A percentile compares a stretch with the other conserved stretches of the same genome.
These are phyloP conservation scores for Dalbergia oliveri DNA, from an alignment of 306 rosid species.

Conservation along the genomic window DNA sequence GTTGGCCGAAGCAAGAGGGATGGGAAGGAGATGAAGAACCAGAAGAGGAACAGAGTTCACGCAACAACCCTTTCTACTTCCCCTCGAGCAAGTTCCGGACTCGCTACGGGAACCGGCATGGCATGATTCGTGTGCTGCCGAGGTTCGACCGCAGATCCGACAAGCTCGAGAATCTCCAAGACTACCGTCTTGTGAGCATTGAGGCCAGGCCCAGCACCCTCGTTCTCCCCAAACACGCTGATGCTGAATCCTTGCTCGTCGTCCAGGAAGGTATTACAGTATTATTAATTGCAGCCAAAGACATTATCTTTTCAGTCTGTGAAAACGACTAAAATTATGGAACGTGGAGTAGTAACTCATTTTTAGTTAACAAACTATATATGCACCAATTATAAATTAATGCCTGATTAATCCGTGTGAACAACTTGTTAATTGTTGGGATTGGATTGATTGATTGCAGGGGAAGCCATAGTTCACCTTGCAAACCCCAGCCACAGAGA, in stretches of 20 bases:
- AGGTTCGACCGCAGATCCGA: not conserved
- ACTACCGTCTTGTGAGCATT: constrained; percentile 11
- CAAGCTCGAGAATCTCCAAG: not conserved
- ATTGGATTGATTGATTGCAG: constrained; percentile 2
- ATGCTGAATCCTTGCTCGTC: constrained; percentile 28
- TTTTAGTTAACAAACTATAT: too few relatives aligned
- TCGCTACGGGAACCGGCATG: not conserved
- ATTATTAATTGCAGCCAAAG: too few relatives aligned
- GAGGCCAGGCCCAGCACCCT: constrained; percentile 13
- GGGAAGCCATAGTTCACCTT: not conserved
- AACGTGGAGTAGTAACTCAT: too few relatives aligned
- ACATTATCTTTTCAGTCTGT: too few relatives aligned
- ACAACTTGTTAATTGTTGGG: not conserved
- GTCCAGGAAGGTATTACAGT: not conserved
- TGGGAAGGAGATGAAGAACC: not conserved
- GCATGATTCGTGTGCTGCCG: not conserved
- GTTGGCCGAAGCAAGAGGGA: not conserved
- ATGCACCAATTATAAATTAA: too few relatives aligned
- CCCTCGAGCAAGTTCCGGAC: not conserved
- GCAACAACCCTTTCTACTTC: constrained; percentile 2
- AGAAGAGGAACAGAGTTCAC: not conserved
- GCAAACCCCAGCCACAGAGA: not conserved
- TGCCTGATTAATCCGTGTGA: too few relatives aligned
- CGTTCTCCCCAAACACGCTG: constrained; percentile 22
- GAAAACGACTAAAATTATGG: too few relatives aligned